These are phyloP conservation scores for Didymellaceae sp. DNA, from an alignment of 2,329 filamentous ascomycete genomes.

Conservation along the genomic window DNA sequence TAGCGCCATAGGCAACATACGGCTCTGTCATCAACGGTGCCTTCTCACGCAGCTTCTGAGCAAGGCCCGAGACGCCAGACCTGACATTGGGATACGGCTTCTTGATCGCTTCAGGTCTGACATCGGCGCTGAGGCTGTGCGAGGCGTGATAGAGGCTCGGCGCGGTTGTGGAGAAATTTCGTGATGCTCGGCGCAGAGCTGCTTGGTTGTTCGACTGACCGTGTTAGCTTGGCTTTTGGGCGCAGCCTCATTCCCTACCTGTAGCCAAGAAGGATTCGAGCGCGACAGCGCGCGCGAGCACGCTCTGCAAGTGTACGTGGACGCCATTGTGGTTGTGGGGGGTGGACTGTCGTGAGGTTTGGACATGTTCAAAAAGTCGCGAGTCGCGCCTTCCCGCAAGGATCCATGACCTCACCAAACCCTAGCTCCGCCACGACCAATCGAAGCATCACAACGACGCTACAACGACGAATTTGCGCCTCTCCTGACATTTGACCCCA, in stretches of 20 bases:
- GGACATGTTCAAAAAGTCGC: constrained; percentile 32
- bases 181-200: constrained; percentile 24
- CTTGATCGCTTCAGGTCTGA: constrained; percentile 26
- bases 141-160: constrained; percentile 34
- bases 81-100: constrained; percentile 22
- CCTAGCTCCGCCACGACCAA: constrained; percentile 19
- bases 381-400: constrained; percentile 30
- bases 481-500: too few relatives aligned
- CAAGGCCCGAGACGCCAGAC: constrained; percentile 31
- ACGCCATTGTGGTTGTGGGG: constrained; percentile 40
- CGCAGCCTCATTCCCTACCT: constrained; percentile 22
- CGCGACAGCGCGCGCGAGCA: constrained; percentile 40
- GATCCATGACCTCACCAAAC: constrained; percentile 44
- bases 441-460: constrained; percentile 14
- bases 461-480: not conserved
- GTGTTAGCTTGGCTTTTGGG: constrained; percentile 22
- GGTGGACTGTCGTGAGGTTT: not conserved
- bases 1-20: constrained; percentile 81
- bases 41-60: constrained; percentile 40
- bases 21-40: constrained; percentile 58
- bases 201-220: constrained; percentile 30
- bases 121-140: constrained; percentile 23
- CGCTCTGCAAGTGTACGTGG: constrained; percentile 45
- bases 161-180: constrained; percentile 34
- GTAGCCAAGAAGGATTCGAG: constrained; percentile 22